These are phyloP conservation scores for Macrocybe sp. DNA, from an alignment of 1,284 basidiomycete genomes.

Conservation along the genomic window DNA sequence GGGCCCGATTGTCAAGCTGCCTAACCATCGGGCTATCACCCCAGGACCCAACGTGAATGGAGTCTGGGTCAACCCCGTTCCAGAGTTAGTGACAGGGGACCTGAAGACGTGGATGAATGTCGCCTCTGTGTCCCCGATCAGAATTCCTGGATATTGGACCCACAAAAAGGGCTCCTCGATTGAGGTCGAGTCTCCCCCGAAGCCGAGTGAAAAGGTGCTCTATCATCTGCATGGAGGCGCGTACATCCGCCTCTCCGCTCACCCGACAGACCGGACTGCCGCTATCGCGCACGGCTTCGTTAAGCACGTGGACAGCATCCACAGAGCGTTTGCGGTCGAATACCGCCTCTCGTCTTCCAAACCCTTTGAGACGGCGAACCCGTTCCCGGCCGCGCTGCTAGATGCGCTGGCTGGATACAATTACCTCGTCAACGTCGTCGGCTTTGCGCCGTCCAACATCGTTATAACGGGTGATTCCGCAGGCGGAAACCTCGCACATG, in stretches of 20 bases:
- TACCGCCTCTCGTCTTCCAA: constrained; percentile 40
- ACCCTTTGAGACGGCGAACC: constrained; percentile 27
- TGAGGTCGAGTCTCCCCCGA: constrained; percentile 28
- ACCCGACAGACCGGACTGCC: constrained; percentile 32
- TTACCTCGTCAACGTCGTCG: constrained; percentile 47
- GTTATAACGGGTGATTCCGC: constrained; percentile 68
- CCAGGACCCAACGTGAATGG: constrained; percentile 34
- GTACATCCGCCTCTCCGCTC: constrained; percentile 36
- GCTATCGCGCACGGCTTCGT: constrained; percentile 29
- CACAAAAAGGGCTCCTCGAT: constrained; percentile 33
- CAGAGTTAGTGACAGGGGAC: constrained; percentile 40
- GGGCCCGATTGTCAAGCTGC: constrained; percentile 25
- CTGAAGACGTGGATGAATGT: constrained; percentile 36
- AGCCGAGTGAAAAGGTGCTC: constrained; percentile 44
- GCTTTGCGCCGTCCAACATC: constrained; percentile 50
- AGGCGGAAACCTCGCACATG: constrained; percentile 65
- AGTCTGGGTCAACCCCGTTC: constrained; percentile 45
- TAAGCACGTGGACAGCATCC: constrained; percentile 29
- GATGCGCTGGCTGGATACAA: constrained; percentile 58
- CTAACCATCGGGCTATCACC: constrained; percentile 32
- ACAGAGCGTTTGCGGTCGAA: constrained; percentile 40
- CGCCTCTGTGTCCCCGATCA: constrained; percentile 34
- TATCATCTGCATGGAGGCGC: constrained; percentile 47
- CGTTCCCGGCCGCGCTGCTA: constrained; percentile 59
- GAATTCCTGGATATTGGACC: constrained; percentile 54